phyloP scores from a whole-genome alignment of 306 rosid genomes.

The Prunus campanulata region DNA sequence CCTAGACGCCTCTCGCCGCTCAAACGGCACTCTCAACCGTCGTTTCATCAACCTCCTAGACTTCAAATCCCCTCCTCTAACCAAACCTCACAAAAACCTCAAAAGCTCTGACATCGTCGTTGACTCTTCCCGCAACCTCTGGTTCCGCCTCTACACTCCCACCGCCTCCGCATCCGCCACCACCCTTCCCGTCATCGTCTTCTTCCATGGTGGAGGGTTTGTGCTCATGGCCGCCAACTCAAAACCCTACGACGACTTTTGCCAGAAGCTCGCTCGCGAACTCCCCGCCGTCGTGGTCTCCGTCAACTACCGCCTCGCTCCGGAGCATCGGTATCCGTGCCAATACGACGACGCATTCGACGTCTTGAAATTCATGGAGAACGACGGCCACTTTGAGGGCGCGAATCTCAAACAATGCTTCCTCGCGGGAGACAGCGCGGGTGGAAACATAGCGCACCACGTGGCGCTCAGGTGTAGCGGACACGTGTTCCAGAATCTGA shows the following conservation, averaged over 20 bases:
- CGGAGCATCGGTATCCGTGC: constrained; percentile 25
- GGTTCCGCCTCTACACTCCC: constrained; percentile 53
- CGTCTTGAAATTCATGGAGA: constrained; percentile 26
- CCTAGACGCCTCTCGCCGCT: constrained; percentile 28
- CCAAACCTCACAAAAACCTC: constrained; percentile 40
- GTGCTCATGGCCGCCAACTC: constrained; percentile 9
- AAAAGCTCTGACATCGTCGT: constrained; percentile 41
- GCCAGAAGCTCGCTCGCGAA: constrained; percentile 9
- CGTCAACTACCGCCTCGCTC: constrained; percentile 34
- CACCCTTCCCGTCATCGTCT: constrained; percentile 16
- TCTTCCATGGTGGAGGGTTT: constrained; percentile 33
- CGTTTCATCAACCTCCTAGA: constrained; percentile 46
- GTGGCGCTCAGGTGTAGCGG: constrained; percentile 15
- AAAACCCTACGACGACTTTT: constrained; percentile 5
- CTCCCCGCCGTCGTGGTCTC: constrained; percentile 28
- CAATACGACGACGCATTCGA: constrained; percentile 37
- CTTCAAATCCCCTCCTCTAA: constrained; percentile 18
- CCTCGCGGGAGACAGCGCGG: constrained; percentile 34
- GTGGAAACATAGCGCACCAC: constrained; percentile 41
- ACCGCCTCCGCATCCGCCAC: not conserved
- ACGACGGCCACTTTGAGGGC: not conserved
- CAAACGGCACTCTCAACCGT: constrained; percentile 57
- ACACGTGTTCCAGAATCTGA: constrained; percentile 3
- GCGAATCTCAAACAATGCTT: constrained; percentile 22
- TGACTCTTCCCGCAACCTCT: constrained; percentile 37